Evolutionary conservation across 129 eudicot genomes (phyloP).

Genomic region (Saposhnikovia divaricata): DNA sequence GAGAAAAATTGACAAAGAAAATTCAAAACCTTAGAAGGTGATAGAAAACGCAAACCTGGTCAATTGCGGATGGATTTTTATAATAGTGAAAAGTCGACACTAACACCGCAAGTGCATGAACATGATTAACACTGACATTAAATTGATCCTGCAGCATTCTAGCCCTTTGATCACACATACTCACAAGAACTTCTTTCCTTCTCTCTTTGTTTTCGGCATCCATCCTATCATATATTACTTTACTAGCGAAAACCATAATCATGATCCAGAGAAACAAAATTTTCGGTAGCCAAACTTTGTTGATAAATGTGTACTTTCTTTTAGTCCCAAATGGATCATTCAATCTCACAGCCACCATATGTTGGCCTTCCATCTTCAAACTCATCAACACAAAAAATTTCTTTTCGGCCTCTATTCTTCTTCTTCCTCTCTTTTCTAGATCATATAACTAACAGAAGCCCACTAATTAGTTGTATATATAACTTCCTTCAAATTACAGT

Average conservation of each 20-base stretch:
- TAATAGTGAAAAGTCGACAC: conserved; percentile 74
- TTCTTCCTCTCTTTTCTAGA: conserved; percentile 5
- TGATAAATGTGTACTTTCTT: conserved; percentile 29
- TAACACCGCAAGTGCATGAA: conserved; percentile 82
- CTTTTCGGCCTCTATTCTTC: background rate
- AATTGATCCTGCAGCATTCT: conserved; percentile 92
- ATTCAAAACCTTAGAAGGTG: background rate
- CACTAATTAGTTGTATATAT: background rate
- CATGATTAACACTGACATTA: conserved; percentile 81
- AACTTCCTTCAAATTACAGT: conserved; percentile 17
- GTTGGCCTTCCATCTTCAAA: conserved; percentile 49
- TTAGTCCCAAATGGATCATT: conserved; percentile 48
- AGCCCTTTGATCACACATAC: conserved; percentile 89
- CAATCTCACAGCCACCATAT: conserved; percentile 52
- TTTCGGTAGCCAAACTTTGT: conserved; percentile 31
- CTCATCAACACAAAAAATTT: conserved; percentile 25
- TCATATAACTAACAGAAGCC: conserved; percentile 14
- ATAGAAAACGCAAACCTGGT: conserved; percentile 44
- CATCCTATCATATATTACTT: conserved; percentile 27
- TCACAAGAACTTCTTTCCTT: conserved; percentile 63
- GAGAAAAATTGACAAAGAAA: too few species aligned
- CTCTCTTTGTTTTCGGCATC: conserved; percentile 53
- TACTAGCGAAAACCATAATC: conserved; percentile 22
- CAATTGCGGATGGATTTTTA: conserved; percentile 77
- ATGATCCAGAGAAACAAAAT: conserved; percentile 37